phyloP scores from a whole-genome alignment of 164 flowering plant genomes.

The Annona cherimola region DNA sequence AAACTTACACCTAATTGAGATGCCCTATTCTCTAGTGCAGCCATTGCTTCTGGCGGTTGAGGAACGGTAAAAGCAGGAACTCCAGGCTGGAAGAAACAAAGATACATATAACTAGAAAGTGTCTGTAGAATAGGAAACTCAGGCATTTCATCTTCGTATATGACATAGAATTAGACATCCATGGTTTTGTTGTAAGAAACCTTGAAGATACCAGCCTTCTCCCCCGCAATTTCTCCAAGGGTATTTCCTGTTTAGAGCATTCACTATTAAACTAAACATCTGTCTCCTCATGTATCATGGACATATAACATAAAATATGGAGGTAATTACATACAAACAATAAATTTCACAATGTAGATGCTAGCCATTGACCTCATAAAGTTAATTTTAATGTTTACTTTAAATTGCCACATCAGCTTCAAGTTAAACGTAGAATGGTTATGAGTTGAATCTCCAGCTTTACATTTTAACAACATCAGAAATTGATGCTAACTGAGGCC shows the following conservation, averaged over 20 bases:
- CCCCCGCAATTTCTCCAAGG: constrained; percentile 89
- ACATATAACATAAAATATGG: neutral
- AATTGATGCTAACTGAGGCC: neutral
- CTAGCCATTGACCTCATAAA: neutral
- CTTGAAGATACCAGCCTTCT: constrained; percentile 99
- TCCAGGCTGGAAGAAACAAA: constrained; percentile 41
- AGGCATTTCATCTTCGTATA: neutral
- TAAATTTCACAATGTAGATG: neutral
- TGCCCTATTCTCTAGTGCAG: constrained; percentile 71
- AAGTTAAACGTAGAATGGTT: neutral
- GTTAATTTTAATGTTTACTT: neutral
- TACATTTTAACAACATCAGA: neutral
- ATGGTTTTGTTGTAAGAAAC: constrained; percentile 25
- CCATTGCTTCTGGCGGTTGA: constrained; percentile 97
- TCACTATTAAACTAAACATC: too few relatives aligned
- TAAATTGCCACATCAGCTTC: neutral
- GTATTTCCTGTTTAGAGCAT: constrained; percentile 58
- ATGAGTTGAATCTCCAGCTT: neutral
- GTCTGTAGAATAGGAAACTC: neutral
- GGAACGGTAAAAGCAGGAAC: constrained; percentile 92
- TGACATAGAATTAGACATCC: neutral
- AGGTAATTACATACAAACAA: too few relatives aligned
- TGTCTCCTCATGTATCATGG: too few relatives aligned
- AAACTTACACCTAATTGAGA: constrained; percentile 64
- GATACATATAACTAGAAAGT: neutral